These are phyloP conservation scores for Chaetomiaceae sp. DNA, from an alignment of 2,329 filamentous ascomycete genomes.

Conservation along the genomic window DNA sequence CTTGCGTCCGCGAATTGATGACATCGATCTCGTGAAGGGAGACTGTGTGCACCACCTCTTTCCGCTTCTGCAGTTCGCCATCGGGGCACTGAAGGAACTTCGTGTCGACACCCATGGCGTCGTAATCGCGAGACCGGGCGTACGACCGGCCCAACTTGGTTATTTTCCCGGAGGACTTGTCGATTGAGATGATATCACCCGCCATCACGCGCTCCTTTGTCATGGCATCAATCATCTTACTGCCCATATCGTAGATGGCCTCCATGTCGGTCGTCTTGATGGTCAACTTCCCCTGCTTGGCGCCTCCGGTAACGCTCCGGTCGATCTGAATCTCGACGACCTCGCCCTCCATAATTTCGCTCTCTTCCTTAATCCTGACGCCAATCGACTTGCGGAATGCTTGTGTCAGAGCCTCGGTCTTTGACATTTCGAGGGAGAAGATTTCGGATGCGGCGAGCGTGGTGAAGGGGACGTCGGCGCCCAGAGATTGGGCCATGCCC, in stretches of 20 bases:
- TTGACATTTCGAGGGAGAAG: constrained; percentile 98
- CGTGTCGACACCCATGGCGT: constrained; percentile 97
- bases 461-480: constrained; percentile 91
- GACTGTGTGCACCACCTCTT: constrained; percentile 95
- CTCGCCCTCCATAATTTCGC: constrained; percentile 97
- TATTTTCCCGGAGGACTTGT: constrained; percentile 97
- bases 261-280: constrained; percentile 99
- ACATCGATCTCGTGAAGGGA: constrained; percentile 98
- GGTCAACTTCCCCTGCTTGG: constrained; percentile 97
- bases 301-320: constrained; percentile 88
- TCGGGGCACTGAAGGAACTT: constrained; percentile 98
- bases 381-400: constrained; percentile 99
- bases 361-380: constrained; percentile 97
- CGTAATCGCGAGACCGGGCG: constrained; percentile 92
- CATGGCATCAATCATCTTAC: constrained; percentile 99
- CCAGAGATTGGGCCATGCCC: constrained; percentile 96
- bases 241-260: constrained; percentile 98
- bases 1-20: constrained; percentile 98
- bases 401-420: constrained; percentile 95
- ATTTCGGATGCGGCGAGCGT: constrained; percentile 94
- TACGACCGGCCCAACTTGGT: constrained; percentile 94
- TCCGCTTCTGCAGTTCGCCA: constrained; percentile 92
- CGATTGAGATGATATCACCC: constrained; percentile 95
- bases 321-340: constrained; percentile 99
- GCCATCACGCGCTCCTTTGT: constrained; percentile 99